These are phyloP conservation scores for Hypoxylon subgilvum DNA, from an alignment of 495 filamentous ascomycete genomes.

Conservation along the genomic window DNA sequence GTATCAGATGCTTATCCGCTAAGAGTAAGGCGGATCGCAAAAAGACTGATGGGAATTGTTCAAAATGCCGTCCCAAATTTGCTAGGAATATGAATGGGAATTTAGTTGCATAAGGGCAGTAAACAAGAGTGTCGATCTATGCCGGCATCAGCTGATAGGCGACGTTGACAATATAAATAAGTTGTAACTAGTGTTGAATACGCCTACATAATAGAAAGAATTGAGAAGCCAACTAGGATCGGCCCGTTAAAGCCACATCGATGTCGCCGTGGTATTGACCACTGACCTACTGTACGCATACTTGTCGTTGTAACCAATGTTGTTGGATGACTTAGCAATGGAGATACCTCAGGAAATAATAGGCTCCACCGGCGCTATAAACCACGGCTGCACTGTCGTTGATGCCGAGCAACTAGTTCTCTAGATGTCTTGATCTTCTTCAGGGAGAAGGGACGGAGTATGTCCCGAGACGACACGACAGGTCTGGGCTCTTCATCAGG, in stretches of 20 bases:
- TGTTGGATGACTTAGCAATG: no score
- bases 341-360: no score
- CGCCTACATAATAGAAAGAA: conserved; percentile 3
- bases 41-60: conserved; percentile 29
- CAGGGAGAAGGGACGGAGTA: no score
- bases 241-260: conserved; percentile 29
- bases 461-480: no score
- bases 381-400: no score
- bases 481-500: conserved; percentile 23
- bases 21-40: conserved; percentile 12
- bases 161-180: conserved; percentile 21
- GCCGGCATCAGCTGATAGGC: conserved; percentile 30
- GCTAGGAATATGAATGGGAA: conserved; percentile 20
- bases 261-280: background rate
- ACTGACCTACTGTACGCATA: no score
- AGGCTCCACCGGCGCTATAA: no score
- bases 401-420: no score
- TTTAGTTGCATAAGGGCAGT: conserved; percentile 14
- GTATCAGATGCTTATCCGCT: conserved; percentile 38
- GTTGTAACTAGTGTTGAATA: background rate
- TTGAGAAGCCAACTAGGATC: conserved; percentile 19
- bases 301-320: background rate
- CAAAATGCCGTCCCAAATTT: conserved; percentile 31
- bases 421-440: no score
- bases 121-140: conserved; percentile 27